Evolutionary conservation across 345 rosid species (phyloP), one percentile per base, ranked within the genome.

Genomic region (Melaleuca alternifolia): DNA sequence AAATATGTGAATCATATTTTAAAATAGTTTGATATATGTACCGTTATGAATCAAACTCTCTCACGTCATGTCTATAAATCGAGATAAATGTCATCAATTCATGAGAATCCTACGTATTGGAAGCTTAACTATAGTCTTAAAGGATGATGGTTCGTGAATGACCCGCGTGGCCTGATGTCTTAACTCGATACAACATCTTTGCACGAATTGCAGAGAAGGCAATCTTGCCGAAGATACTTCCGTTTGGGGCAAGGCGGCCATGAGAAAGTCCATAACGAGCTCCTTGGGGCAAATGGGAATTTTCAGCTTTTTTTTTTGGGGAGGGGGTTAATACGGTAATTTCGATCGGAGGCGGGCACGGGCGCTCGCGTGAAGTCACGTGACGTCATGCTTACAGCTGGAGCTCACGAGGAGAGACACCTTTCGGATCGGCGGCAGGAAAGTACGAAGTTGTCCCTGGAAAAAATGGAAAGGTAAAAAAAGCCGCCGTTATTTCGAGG

Each of bases 361-460:
- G 51, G 23, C 87, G 50, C 77, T 79, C 86, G 87, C 51, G 87
- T 91, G 94, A 94, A 86, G 94, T 91, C 92, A 92, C 87, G 90
- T 84, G 75, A 87, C 85, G 94, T 90, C 93, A 91, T 83, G 87
- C 87, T 41, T 21, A 91, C 92, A 90, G 92, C 92, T 89, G 92
- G 90, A 88, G 89, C 20, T 82, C 92, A 88, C 91, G 75, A 10
- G 46, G 79, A 7, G 33, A 65, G 79, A 65, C 46, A 2, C 2
- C 57, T 48, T 50, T 54, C 52, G 33, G 37, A 41, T 46, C 6
- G 37, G 71, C 11, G 51, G 11, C 28, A 2, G 11, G 10, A 87
- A 90, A 89, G 88, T 90, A 91, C 91, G 81, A 46, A 88, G 7
- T 54, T 84, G 41, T 54, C 41, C 53, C 65, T 14, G 26, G 26